phyloP scores from a whole-genome alignment of 495 filamentous ascomycete genomes.

The Aspergillus coremiiformis region DNA sequence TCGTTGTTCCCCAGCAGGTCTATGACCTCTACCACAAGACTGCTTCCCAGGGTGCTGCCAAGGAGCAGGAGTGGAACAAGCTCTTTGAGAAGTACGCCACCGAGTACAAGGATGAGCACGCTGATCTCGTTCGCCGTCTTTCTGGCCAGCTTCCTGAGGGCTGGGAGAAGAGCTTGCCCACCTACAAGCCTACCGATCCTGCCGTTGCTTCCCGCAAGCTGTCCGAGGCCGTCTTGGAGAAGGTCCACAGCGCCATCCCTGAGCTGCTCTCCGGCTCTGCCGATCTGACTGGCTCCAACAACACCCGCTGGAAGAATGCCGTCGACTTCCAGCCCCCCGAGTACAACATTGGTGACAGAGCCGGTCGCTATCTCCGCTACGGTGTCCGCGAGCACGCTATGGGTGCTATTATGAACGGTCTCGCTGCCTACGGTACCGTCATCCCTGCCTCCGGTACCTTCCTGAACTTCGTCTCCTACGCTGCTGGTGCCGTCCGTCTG shows the following conservation, averaged over 20 bases:
- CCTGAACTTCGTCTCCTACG: slow-evolving; percentile 99
- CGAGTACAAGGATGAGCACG: slow-evolving; percentile 67
- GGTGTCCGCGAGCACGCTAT: slow-evolving; percentile 97
- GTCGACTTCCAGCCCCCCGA: slow-evolving; percentile 94
- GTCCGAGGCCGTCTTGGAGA: slow-evolving; percentile 86
- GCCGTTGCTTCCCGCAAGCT: slow-evolving; percentile 90
- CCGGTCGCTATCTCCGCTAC: slow-evolving; percentile 91
- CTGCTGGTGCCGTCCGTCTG: slow-evolving; percentile 88
- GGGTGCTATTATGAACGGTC: slow-evolving; percentile 97
- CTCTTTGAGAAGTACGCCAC: slow-evolving; percentile 78
- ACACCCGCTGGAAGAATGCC: slow-evolving; percentile 95
- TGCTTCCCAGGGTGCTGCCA: slow-evolving; percentile 74
- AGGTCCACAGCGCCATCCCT: slow-evolving; percentile 74
- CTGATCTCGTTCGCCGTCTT: slow-evolving; percentile 75
- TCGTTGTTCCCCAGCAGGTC: slow-evolving; percentile 89
- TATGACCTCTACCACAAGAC: slow-evolving; percentile 85
- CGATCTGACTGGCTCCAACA: slow-evolving; percentile 96
- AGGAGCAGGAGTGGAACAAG: slow-evolving; percentile 92
- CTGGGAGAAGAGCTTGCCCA: slow-evolving; percentile 91
- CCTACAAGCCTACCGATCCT: slow-evolving; percentile 80
- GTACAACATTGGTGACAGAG: slow-evolving; percentile 75
- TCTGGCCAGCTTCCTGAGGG: slow-evolving; percentile 83
- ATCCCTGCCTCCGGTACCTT: slow-evolving; percentile 95
- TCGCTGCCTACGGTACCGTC: slow-evolving; percentile 89
- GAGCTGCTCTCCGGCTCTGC: slow-evolving; percentile 95